Base-by-base conservation (phyloP, 306 rosid genomes). In the Cicer yamashitae region DNA sequence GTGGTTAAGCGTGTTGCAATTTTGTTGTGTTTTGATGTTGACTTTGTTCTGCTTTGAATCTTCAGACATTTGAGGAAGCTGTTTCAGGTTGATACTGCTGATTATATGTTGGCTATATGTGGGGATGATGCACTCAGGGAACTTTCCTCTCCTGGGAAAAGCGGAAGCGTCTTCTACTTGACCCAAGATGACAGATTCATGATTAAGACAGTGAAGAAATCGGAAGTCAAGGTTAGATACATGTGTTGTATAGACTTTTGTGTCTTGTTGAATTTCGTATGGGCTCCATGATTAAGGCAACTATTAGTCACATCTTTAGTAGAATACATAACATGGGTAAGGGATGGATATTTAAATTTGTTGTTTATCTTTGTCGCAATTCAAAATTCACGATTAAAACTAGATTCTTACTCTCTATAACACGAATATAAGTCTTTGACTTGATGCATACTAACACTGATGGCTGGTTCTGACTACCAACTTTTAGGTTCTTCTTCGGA, bases 121-220 rank as follows among this genome's bases (percentile, higher is more conserved):
- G 88, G 88, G 46, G 54, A 85, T 66, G 86, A 79, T 78, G 80
- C 88, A 10, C 88, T 85, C 11, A 46, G 86, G 63, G 86, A 82
- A 70, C 88, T 85, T 51, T 85, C 97, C 38, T 96, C 99, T 45
- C 98, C 99, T 0, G 99, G 99, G 67, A 92, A 96, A 83, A 96
- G 99, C 7, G 98, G 99, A 56, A 90, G 99, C 80, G 66, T 79
- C 68, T 96, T 96, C 85, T 96, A 96, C 88, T 79, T 96, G 75
- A 96, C 99, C 7, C 99, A 96, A 74, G 99, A 96, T 38, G 99
- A 96, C 75, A 80, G 99, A 34, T 92, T 96, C 71, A 92, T 96
- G 96, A 92, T 96, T 52, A 96, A 96, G 86, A 96, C 99, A 0
- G 99, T 96, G 87, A 96, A 87, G 91, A 96, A 96, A 79, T 90